A percentile compares a stretch with the other conserved stretches of the same genome.
Evolutionary conservation across 805 yeast species (phyloP).

Genomic region (Starmerella sp.): DNA sequence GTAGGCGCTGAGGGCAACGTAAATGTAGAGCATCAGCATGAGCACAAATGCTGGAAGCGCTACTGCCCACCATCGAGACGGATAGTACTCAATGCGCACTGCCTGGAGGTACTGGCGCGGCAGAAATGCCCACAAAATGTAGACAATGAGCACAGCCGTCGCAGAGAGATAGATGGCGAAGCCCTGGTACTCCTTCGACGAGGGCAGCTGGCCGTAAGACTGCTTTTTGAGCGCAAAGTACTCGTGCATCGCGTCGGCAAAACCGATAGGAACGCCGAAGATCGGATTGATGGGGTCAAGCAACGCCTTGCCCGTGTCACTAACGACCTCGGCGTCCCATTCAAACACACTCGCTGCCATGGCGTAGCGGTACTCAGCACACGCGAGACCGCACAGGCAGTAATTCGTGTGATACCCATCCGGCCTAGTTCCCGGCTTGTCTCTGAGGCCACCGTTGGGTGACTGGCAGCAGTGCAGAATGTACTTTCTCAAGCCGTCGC

Average conservation of each 20-base stretch:
- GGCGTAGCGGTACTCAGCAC: slow-evolving; percentile 38
- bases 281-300: slow-evolving; percentile 40
- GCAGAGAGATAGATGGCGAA: slow-evolving; percentile 70
- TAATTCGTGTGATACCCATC: slow-evolving; percentile 92
- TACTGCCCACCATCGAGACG: slow-evolving; percentile 86
- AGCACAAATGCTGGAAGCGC: slow-evolving; percentile 63
- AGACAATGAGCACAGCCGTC: slow-evolving; percentile 42
- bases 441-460: slow-evolving; percentile 63
- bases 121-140: slow-evolving; percentile 62
- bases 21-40: slow-evolving; percentile 59
- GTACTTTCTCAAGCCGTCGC: slow-evolving; percentile 51
- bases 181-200: slow-evolving; percentile 62
- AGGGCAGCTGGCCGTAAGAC: slow-evolving; percentile 9
- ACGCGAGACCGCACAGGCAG: slow-evolving; percentile 61
- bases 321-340: slow-evolving; percentile 23
- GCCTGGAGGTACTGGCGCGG: slow-evolving; percentile 45
- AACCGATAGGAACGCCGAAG: slow-evolving; percentile 44
- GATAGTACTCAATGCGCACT: slow-evolving; percentile 57
- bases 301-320: not conserved
- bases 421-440: slow-evolving; percentile 70
- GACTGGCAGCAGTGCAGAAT: slow-evolving; percentile 67
- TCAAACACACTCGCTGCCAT: slow-evolving; percentile 25
- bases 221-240: slow-evolving; percentile 10
- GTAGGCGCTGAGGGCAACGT: slow-evolving; percentile 58
- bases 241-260: slow-evolving; percentile 30